A percentile compares a stretch with the other conserved stretches of the same genome.
Conservation (phyloP, 1,284 basidiomycete genomes). For the Ceratobasidium sp. region DNA sequence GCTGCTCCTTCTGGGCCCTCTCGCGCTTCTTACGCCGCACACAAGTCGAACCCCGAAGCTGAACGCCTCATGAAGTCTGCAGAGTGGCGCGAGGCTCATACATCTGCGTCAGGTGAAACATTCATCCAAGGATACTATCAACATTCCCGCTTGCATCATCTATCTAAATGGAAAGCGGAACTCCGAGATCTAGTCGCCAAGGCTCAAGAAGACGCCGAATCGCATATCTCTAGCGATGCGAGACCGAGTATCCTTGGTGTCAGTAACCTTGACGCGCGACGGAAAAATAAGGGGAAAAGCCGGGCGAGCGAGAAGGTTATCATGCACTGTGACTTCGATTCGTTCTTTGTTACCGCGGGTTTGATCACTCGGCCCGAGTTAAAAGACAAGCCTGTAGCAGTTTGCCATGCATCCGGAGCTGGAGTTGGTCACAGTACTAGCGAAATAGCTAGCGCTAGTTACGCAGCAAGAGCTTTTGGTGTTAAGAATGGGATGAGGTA, state of each 20-base stretch:
- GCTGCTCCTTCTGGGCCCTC: constrained; percentile 24
- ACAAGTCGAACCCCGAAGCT: constrained; percentile 76
- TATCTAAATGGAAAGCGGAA: constrained; percentile 94
- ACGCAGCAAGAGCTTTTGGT: constrained; percentile 90
- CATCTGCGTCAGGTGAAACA: constrained; percentile 80
- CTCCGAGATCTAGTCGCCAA: constrained; percentile 84
- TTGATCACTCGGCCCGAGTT: constrained; percentile 81
- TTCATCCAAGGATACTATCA: constrained; percentile 93
- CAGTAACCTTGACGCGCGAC: constrained; percentile 57
- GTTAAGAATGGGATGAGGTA: constrained; percentile 95
- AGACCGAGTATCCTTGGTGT: constrained; percentile 71
- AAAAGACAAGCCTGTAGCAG: constrained; percentile 88
- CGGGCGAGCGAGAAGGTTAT: constrained; percentile 75
- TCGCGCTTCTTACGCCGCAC: constrained; percentile 67
- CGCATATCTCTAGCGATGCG: constrained; percentile 51
- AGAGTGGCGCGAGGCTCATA: constrained; percentile 88
- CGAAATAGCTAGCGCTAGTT: constrained; percentile 95
- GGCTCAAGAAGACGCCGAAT: constrained; percentile 79
- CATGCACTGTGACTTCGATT: constrained; percentile 97
- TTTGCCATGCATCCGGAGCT: constrained; percentile 90
- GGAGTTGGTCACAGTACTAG: constrained; percentile 74
- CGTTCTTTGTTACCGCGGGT: constrained; percentile 96
- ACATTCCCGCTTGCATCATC: constrained; percentile 90
- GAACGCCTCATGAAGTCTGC: constrained; percentile 81
- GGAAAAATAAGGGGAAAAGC: constrained; percentile 70